A percentile compares a stretch with the other conserved stretches of the same genome.
Conservation (phyloP, 2,329 filamentous ascomycete genomes). For the Pyricularia pennisetigena region DNA sequence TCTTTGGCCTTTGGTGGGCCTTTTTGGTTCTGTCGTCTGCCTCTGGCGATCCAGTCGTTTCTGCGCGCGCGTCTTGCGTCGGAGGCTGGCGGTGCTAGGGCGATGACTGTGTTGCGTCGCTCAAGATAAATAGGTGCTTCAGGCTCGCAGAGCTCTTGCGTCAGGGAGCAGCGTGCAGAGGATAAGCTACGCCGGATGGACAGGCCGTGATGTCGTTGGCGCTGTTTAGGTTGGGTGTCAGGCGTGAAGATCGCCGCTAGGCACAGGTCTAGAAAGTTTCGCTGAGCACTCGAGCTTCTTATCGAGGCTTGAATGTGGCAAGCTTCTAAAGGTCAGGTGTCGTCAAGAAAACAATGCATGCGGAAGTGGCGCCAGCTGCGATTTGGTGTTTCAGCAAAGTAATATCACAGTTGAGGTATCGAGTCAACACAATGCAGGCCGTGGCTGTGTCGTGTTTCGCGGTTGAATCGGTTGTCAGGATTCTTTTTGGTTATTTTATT, state of each 20-base stretch:
- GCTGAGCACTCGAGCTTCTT: background rate
- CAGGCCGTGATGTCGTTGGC: background rate
- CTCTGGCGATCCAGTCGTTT: background rate
- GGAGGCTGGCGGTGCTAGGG: background rate
- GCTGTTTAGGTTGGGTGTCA: background rate
- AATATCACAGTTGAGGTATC: background rate
- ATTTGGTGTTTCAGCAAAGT: background rate
- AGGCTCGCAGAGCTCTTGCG: background rate
- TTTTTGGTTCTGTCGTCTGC: background rate
- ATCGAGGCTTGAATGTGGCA: background rate
- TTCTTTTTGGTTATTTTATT: background rate
- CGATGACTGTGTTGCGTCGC: background rate
- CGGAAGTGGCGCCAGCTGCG: background rate
- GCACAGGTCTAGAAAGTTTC: background rate
- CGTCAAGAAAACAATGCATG: background rate
- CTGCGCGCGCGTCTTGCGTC: background rate
- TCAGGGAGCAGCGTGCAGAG: background rate
- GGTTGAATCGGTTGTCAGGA: background rate
- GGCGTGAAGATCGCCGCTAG: background rate
- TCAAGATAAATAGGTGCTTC: background rate
- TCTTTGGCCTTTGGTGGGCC: background rate
- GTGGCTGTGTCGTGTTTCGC: background rate
- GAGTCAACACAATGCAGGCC: background rate
- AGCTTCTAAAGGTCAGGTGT: background rate
- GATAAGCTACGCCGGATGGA: background rate